Evolutionary conservation across 73 alveolate genomes (phyloP), one percentile per base, ranked within the genome.

Genomic region (Stentor coeruleus): DNA sequence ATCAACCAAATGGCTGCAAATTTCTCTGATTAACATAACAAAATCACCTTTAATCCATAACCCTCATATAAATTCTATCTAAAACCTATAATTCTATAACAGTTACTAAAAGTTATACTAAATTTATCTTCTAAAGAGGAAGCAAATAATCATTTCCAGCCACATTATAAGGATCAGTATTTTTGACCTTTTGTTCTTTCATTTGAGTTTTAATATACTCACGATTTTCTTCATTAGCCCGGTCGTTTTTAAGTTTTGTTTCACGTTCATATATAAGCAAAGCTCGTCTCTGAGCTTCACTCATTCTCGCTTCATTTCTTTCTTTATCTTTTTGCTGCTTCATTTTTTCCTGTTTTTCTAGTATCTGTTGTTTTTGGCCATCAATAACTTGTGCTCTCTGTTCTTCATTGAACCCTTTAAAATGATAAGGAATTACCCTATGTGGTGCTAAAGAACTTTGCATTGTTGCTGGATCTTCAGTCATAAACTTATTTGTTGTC

Each of bases 401-500:
- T 39, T 88, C 59, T 31, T 77, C 92, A 72, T 85, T 88, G 87
- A 93, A 74, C 3, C 98, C 98, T 79, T 93, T 93, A 81, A 75
- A 93, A 74, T 93, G 98, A 82, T 93, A 93, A 2, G 98, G 98
- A 79, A 92, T 82, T n/a, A 93, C 97, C 83, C 98, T 59, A 81
- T 93, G 98, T 42, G 93, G 86, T 42, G 97, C 98, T 33, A 93
- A 74, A 30, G 84, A 82, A 59, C 91, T 74, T 39, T 87, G 38
- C 58, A 84, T 77, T 66, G 98, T 93, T 35, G 84, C 81, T 35
- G 98, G 91, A 79, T 92, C 87, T 82, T 87, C 90, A 73, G 90
- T 80, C 93, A 87, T 86, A 74, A 77, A 74, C 38, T 83, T 88
- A 72, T 85, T 73, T 26, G 55, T 83, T 39, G 14, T 75, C 26